phyloP scores from a whole-genome alignment of 208 protist species.

The Leishmania aethiopica region DNA sequence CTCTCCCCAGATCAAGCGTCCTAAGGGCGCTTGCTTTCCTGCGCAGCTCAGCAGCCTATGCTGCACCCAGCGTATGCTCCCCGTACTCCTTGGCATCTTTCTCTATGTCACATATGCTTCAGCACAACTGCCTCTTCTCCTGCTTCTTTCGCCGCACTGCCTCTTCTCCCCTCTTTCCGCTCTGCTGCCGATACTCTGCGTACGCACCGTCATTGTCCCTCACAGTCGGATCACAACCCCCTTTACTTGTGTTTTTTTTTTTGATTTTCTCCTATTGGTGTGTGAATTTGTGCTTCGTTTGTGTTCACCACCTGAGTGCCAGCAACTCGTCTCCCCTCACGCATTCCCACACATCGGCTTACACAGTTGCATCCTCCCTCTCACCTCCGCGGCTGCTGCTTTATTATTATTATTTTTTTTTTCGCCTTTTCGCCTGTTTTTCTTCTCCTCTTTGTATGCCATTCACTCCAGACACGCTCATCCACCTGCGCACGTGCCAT shows the following conservation, averaged over 20 bases:
- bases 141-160: not conserved
- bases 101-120: not conserved
- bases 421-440: not conserved
- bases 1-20: not conserved
- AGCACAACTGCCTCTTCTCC: too few species aligned
- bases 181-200: not conserved
- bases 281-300: not conserved
- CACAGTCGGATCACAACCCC: not conserved
- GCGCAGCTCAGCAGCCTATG: not conserved
- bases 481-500: not conserved
- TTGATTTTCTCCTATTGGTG: constrained; percentile 1
- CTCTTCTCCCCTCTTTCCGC: not conserved
- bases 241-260: constrained; percentile 1
- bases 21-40: not conserved
- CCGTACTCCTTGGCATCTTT: not conserved
- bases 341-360: not conserved
- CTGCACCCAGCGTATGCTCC: too few species aligned
- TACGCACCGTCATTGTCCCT: not conserved
- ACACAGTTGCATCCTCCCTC: not conserved
- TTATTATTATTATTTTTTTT: too few species aligned
- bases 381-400: not conserved
- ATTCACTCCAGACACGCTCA: not conserved
- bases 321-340: not conserved
- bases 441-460: not conserved
- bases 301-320: not conserved